Base-by-base conservation (phyloP, 345 rosid species). In the Boechera stricta region DNA sequence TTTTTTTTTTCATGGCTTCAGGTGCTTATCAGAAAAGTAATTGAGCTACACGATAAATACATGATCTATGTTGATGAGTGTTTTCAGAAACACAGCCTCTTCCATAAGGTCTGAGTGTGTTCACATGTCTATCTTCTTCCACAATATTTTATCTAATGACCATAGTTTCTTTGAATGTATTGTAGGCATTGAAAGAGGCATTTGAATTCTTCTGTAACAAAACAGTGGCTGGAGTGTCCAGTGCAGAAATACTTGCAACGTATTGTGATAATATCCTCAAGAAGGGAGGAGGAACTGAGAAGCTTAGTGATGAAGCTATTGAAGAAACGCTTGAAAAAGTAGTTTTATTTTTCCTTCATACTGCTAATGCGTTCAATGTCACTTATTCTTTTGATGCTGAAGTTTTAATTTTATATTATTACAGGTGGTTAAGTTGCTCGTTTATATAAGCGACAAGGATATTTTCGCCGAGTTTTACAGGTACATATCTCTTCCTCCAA, bases 381-480 rank as follows among this genome's bases (percentile, higher is more conserved):
- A 57, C 31, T 26, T 60, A 35, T 15, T 10, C 35, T 59, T 36
- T 72, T 51, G 31, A 38, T 71, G 59, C 59, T 72, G 44, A 48
- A 8, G n/a, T 67, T 67, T 24, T 12, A 8, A 7, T 38, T 18
- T 5, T 21, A 7, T 32, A 7, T 32, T 24, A 55, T 45, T 31
- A 52, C 58, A 74, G 78, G 78, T 90, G 6, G 97, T 95, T 39
- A 88, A 86, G 80, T 77, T 92, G 83, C 96, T 92, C 64, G 86
- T 82, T 0, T 89, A 90, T 76, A 84, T 87, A 39, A 82, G 87
- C 45, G 96, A 92, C 64, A 92, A 89, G 77, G 97, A 92, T 67
- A 81, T 92, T 53, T 92, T 87, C 67, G 92, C 90, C 2, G 97
- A 92, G 76, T 92, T 90, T 75, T 90, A 86, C 67, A 76, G 79